These are phyloP conservation scores for Aspergillus puulaauensis DNA, from an alignment of 2,329 filamentous ascomycete species.

Conservation along the genomic window DNA sequence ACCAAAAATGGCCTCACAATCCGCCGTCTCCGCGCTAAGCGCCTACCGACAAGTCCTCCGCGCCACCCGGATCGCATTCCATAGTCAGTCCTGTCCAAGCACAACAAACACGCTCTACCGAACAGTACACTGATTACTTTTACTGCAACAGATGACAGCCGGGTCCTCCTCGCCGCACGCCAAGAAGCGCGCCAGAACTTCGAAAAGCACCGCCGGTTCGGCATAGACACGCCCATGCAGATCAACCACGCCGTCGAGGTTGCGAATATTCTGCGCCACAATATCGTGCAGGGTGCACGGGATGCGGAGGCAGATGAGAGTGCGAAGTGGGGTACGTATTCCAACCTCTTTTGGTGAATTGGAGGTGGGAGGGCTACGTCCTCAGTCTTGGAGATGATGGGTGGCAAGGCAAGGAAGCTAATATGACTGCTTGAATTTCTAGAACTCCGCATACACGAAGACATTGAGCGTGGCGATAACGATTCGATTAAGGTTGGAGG, in stretches of 20 bases:
- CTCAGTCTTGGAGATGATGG: background rate
- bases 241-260: conserved; percentile 81
- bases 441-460: conserved; percentile 86
- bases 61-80: conserved; percentile 77
- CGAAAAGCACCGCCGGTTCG: conserved; percentile 62
- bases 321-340: conserved; percentile 36
- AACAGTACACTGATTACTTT: conserved; percentile 9
- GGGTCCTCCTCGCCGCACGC: conserved; percentile 68
- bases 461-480: conserved; percentile 91
- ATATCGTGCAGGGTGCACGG: conserved; percentile 79
- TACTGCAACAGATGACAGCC: conserved; percentile 57
- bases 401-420: background rate
- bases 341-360: background rate
- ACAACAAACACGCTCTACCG: background rate
- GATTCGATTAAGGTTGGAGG: conserved; percentile 72
- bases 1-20: conserved; percentile 34
- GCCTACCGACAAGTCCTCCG: conserved; percentile 83
- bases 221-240: conserved; percentile 60
- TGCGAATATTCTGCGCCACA: conserved; percentile 73
- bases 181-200: conserved; percentile 73
- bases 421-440: background rate
- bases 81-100: conserved; percentile 54
- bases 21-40: conserved; percentile 59
- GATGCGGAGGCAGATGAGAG: conserved; percentile 29
- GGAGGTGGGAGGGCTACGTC: background rate